These are phyloP conservation scores for Ceratobasidium sp. DNA, from an alignment of 1,284 basidiomycete genomes.

Conservation along the genomic window DNA sequence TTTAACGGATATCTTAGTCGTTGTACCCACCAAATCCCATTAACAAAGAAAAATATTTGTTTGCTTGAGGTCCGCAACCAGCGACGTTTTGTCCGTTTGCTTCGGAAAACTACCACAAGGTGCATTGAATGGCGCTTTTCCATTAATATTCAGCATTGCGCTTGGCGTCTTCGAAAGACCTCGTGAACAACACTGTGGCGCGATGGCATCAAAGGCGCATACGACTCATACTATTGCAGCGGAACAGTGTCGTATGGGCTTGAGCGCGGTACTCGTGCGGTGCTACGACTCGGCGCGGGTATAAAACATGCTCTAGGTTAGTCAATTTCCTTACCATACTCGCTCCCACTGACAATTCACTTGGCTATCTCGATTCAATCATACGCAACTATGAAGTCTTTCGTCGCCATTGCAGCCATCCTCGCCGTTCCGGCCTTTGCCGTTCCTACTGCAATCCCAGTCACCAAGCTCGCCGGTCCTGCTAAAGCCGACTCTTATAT, in stretches of 20 bases:
- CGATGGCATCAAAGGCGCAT: not conserved
- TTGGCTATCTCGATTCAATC: not conserved
- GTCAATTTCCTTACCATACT: conserved; percentile 5
- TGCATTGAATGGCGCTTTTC: not conserved
- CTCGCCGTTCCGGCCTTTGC: conserved; percentile 42
- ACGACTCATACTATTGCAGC: not conserved
- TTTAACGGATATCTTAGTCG: not conserved
- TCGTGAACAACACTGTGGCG: not conserved
- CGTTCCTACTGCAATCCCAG: conserved; percentile 35
- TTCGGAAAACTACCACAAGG: not conserved
- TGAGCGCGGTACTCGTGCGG: not conserved
- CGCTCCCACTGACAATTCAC: not conserved
- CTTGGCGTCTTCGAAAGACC: conserved; percentile 13
- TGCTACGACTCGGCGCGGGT: not conserved
- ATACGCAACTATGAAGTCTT: conserved; percentile 27
- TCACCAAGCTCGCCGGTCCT: conserved; percentile 40
- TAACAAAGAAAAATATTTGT: no score
- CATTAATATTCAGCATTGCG: not conserved
- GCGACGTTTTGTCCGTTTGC: not conserved
- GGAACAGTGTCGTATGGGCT: not conserved
- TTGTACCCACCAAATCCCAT: not conserved
- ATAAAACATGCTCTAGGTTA: not conserved
- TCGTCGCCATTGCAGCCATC: conserved; percentile 17
- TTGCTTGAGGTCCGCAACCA: not conserved
- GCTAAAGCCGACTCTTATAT: conserved; percentile 45